Base-by-base conservation (phyloP, 2,329 filamentous ascomycete species). In the Capronia epimyces region DNA sequence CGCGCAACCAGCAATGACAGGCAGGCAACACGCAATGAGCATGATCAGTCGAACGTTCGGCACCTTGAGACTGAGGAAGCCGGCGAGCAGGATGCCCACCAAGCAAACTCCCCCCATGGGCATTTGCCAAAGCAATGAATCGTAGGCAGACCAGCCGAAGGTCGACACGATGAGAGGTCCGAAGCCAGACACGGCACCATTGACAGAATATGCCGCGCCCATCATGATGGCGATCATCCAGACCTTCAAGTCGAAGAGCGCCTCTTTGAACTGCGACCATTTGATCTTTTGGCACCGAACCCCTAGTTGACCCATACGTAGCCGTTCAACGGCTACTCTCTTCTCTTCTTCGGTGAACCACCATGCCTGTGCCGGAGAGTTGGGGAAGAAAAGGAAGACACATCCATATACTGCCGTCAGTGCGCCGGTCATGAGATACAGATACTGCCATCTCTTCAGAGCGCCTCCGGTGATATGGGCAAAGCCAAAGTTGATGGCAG, bases 61-160 rank as follows among this genome's bases (percentile, higher is more conserved):
- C 46, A 83, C 70, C 1, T 74, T 71, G 0, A 79, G 76, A 3
- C 80, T 79, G 1, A 88, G 69, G 58, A 75, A 87, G 0, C 86
- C 86, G 2, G 80, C 83, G 0, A 81, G 62, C 0, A 86, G 73
- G 47, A 89, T 87, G 44, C 75, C 75, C 42, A 87, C 69, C 53
- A 84, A 75, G 61, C 81, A 84, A n/a, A 89, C 64, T 0, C 70
- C 83, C 1, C 85, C 86, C 0, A 89, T 75, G 0, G 86, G 86
- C 52, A 89, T 88, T 60, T 89, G 86, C 63, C 85, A 82, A 0
- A 89, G 72, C 52, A 89, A 87, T 0, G 82, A 78, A 25, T 84
- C 73, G 1, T 84, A 73, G 0, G 78, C 75, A 18, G 73, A 74
- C 68, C 77, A 87, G 49, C 83, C 83, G 62, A 87, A 87, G 0